Evolutionary conservation across 257 asterid genomes (phyloP).

Genomic region (Ocimum tenuiflorum): DNA sequence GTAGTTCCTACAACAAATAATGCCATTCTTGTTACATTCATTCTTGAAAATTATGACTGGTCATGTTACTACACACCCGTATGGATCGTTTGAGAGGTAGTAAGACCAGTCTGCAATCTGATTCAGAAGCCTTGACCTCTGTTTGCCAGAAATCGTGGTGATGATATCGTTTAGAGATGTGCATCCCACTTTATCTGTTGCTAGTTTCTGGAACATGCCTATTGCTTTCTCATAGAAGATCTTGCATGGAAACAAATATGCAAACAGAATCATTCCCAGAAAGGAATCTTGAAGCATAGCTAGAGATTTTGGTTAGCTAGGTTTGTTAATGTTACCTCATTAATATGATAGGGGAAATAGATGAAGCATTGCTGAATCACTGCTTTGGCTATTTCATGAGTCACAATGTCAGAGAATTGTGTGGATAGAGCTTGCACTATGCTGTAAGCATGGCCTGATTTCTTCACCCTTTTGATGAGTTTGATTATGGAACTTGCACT

Average conservation of each 20-base stretch:
- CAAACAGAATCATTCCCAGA: background rate
- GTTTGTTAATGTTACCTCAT: no score
- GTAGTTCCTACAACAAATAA: constrained; percentile 28
- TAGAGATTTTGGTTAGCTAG: no score
- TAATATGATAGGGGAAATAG: constrained; percentile 11
- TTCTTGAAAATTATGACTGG: no score
- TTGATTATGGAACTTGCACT: constrained; percentile 22
- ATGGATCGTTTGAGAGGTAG: constrained; percentile 30
- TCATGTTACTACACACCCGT: constrained; percentile 27
- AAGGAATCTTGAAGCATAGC: background rate
- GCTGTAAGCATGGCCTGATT: constrained; percentile 7
- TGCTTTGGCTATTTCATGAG: constrained; percentile 9
- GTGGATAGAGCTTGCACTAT: constrained; percentile 13
- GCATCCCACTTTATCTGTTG: constrained; percentile 35
- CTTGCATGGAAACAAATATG: background rate
- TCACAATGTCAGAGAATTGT: constrained; percentile 10
- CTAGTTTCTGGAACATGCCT: constrained; percentile 1
- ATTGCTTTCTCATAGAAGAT: constrained; percentile 21
- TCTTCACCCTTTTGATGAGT: constrained; percentile 26
- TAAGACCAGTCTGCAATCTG: constrained; percentile 18
- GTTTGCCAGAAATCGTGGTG: background rate
- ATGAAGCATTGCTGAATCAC: constrained; percentile 26
- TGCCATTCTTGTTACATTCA: no score
- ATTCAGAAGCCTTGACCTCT: constrained; percentile 20
- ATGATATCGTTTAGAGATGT: constrained; percentile 24